A percentile compares a stretch with the other conserved stretches of the same genome.
phyloP scores from a whole-genome alignment of 2,329 filamentous ascomycete genomes.

The Fusarium vanettenii region DNA sequence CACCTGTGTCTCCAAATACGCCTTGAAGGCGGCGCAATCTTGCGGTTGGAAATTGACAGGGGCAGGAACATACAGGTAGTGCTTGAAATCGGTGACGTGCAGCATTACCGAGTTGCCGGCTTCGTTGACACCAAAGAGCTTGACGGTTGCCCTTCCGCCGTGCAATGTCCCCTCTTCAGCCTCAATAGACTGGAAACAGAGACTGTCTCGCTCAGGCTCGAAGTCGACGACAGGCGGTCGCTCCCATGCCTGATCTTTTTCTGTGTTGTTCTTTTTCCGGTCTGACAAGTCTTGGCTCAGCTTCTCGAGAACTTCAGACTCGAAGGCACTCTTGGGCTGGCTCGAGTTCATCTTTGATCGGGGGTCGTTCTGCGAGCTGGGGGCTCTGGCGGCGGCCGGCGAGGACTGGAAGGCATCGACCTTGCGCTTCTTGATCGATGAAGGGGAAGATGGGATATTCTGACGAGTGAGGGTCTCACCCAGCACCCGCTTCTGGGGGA shows the following conservation, averaged over 20 bases:
- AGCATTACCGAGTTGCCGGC: slow-evolving; percentile 90
- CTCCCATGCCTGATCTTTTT: slow-evolving; percentile 95
- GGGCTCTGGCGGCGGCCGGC: slow-evolving; percentile 66
- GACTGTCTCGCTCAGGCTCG: slow-evolving; percentile 68
- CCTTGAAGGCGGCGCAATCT: slow-evolving; percentile 82
- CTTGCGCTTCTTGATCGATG: slow-evolving; percentile 83
- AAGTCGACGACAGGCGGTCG: slow-evolving; percentile 66
- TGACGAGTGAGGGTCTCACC: slow-evolving; percentile 74
- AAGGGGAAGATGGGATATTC: slow-evolving; percentile 68
- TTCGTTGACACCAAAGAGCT: slow-evolving; percentile 91
- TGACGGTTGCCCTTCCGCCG: slow-evolving; percentile 81
- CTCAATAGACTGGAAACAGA: slow-evolving; percentile 97
- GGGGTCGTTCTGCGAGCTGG: slow-evolving; percentile 71
- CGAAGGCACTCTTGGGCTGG: slow-evolving; percentile 90
- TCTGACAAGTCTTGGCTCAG: slow-evolving; percentile 92
- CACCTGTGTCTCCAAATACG: slow-evolving; percentile 82
- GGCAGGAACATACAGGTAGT: slow-evolving; percentile 94
- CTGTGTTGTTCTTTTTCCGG: slow-evolving; percentile 86
- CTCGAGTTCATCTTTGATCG: slow-evolving; percentile 75
- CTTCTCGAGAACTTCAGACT: slow-evolving; percentile 94
- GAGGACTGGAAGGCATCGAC: slow-evolving; percentile 72
- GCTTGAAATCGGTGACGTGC: slow-evolving; percentile 94
- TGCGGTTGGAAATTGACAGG: slow-evolving; percentile 82
- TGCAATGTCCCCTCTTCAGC: slow-evolving; percentile 87
- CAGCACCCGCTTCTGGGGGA: slow-evolving; percentile 79